These are phyloP conservation scores for Pseudogymnoascus sp. DNA, from an alignment of 2,329 filamentous ascomycete species.

Conservation along the genomic window DNA sequence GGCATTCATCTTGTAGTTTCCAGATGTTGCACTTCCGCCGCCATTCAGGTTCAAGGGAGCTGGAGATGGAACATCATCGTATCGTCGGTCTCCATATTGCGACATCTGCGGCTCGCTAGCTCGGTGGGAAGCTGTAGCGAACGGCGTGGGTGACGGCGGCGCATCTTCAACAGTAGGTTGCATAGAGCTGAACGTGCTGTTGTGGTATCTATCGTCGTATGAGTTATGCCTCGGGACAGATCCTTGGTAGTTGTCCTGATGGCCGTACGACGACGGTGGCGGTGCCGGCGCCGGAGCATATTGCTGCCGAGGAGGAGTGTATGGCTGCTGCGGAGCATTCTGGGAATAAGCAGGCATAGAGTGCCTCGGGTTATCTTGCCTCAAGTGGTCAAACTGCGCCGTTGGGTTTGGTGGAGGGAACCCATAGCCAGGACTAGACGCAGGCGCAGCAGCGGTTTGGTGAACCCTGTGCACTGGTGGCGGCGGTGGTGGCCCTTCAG, in stretches of 20 bases:
- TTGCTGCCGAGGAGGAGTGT: slow-evolving; percentile 16
- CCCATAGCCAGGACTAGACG: slow-evolving; percentile 4
- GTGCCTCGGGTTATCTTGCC: slow-evolving; percentile 19
- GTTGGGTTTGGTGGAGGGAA: slow-evolving; percentile 6
- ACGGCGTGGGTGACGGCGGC: slow-evolving; percentile 22
- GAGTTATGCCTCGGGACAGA: slow-evolving; percentile 25
- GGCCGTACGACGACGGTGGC: slow-evolving; percentile 6
- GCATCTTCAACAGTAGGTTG: slow-evolving; percentile 40
- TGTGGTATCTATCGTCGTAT: slow-evolving; percentile 29
- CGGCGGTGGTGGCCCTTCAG: slow-evolving; percentile 27
- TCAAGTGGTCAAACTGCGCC: slow-evolving; percentile 10
- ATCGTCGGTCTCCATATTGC: slow-evolving; percentile 18
- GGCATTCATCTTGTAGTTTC: not conserved
- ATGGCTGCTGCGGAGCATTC: slow-evolving; percentile 23
- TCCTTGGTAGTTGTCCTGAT: slow-evolving; percentile 20
- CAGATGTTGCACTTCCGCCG: not conserved
- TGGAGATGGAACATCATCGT: slow-evolving; percentile 24
- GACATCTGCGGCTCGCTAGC: slow-evolving; percentile 17
- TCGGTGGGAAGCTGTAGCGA: slow-evolving; percentile 15
- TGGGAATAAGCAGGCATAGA: slow-evolving; percentile 21
- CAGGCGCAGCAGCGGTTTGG: not conserved
- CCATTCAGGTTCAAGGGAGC: slow-evolving; percentile 23
- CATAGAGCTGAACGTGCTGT: slow-evolving; percentile 34
- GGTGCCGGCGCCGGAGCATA: not conserved
- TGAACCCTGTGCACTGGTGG: slow-evolving; percentile 18